Base-by-base conservation (phyloP, 106 monocot genomes). In the Allium cepa region DNA sequence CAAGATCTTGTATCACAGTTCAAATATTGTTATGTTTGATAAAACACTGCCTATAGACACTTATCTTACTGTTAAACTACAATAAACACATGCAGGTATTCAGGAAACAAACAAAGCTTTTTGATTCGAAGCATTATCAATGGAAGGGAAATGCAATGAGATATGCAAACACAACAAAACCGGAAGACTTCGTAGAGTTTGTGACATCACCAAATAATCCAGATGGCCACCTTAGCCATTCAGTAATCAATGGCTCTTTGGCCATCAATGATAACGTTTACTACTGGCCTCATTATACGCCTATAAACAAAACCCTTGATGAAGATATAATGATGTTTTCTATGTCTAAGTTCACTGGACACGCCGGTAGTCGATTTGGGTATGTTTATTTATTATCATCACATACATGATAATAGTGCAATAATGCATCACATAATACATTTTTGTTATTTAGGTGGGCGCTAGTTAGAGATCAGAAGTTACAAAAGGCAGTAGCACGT, bases 131-230 rank as follows among this genome's bases (percentile, higher is more conserved):
- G 15, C 66, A 60, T 51, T 79, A 82, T 50, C 62, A 68, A 26
- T 90, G 93, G 93, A 57, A 66, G 46, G 93, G 90, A 57, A 49
- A 46, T 10, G 71, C 89, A 1, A 59, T 83, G 3, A 57, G 66
- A 2, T 79, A 74, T 83, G n/a, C 4, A 3, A 85, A 85, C 51
- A 13, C 67, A 7, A 26, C 76, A 7, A 17, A 52, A 49, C 26
- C 8, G 1, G 48, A 27, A 36, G 36, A 36, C 36, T 36, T 36
- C 36, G 3, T 36, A 36, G 36, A 36, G 36, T 36, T 36, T 36
- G 93, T 93, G 14, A 93, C 93, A 4, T 85, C 88, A 2, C 93
- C 93, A 0, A 89, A 90, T 71, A 89, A 94, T 56, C 93, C 89
- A 0, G 89, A 94, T 50, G 72, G 76, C 7, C 46, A 15, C 8